Base-by-base conservation (phyloP, 306 rosid genomes). In the Castanea crenata region DNA sequence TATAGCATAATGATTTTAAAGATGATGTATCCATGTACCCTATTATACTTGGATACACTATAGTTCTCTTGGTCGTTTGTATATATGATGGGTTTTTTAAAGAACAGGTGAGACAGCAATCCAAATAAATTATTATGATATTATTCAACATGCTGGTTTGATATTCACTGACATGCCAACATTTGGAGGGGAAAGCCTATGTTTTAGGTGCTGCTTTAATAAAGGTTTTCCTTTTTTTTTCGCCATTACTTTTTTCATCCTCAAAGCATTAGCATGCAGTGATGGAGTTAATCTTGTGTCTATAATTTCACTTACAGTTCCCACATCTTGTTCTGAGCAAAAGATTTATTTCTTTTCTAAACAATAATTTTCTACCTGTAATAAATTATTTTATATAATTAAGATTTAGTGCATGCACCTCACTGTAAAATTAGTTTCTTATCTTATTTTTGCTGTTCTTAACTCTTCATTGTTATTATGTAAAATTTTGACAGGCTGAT, bases 401-500 rank as follows among this genome's bases (percentile, higher is more conserved):
- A 21, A 62, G 71, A 71, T 70, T 34, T 52, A 56, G 59, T 49
- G 73, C 32, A 19, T 74, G 79, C 55, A 74, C 19, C 31, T 70
- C 63, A 69, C 78, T 86, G 71, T 31, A 23, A 68, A 65, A 67
- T 69, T 74, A 29, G 55, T 71, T 86, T 78, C 65, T 76, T 29
- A 61, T 83, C 61, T 69, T 79, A 46, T 65, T 83, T 84, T 79
- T 80, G n/a, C 88, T 34, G 87, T 81, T 86, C 70, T 93, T 96
- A 85, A 96, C 90, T 70, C 80, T 73, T 79, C 76, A 64, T 89
- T 87, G 91, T 78, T 86, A 88, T 86, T 78, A 87, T 96, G 82
- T 85, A 93, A 87, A 89, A 79, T 85, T 91, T 89, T 93, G 81
- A 96, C 99, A 96, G 98, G 99, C 89, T 90, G 96, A 90, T 83